phyloP scores from a whole-genome alignment of 768 basidiomycete genomes.

The Mycena haematopus region DNA sequence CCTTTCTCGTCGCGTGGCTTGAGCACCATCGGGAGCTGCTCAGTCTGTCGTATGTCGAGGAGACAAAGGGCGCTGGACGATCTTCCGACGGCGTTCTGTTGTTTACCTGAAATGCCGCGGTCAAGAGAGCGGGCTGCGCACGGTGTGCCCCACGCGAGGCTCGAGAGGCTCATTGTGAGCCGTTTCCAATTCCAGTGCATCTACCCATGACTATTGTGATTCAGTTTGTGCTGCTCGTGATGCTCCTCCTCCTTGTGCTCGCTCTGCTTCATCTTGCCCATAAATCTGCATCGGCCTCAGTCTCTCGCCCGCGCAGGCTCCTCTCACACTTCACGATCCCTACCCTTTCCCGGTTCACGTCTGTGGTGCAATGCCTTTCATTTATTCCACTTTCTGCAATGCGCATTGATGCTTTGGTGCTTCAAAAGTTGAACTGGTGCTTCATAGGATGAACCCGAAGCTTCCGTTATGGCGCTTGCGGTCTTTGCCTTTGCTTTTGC shows the following conservation, averaged over 20 bases:
- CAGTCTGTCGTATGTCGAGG: conserved; percentile 46
- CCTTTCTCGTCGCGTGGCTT: conserved; percentile 55
- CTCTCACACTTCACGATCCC: conserved; percentile 79
- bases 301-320: conserved; percentile 32
- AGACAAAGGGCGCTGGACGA: conserved; percentile 53
- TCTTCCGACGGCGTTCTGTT: background rate
- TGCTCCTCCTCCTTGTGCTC: conserved; percentile 43
- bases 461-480: conserved; percentile 59
- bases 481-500: conserved; percentile 48
- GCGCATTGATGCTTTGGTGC: too few relatives aligned
- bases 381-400: too few relatives aligned
- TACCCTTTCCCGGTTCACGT: conserved; percentile 80
- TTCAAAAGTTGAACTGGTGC: too few relatives aligned
- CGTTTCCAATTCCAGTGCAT: background rate
- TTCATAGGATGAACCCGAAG: conserved; percentile 78
- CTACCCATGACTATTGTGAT: background rate
- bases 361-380: conserved; percentile 60
- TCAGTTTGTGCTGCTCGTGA: conserved; percentile 42
- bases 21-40: conserved; percentile 58
- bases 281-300: conserved; percentile 35
- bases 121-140: conserved; percentile 56
- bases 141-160: conserved; percentile 52
- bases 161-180: conserved; percentile 62
- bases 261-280: conserved; percentile 44
- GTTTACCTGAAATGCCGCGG: background rate